phyloP scores from a whole-genome alignment of 2,329 filamentous ascomycete species.

The Spiromastix sp. region DNA sequence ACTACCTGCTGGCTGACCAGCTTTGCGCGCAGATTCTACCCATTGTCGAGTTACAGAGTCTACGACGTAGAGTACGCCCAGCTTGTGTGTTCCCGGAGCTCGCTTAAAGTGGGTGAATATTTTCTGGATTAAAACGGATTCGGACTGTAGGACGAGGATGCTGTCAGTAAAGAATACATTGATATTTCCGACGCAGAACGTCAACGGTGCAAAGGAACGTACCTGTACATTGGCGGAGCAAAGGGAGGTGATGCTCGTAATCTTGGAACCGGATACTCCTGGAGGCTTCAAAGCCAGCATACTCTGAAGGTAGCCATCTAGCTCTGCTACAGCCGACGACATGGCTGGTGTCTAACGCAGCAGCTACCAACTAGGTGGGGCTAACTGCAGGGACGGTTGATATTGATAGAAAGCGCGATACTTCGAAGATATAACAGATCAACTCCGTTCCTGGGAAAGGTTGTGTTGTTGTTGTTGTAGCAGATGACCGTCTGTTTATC shows the following conservation, averaged over 20 bases:
- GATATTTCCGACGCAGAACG: not conserved
- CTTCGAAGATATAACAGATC: not conserved
- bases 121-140: slow-evolving; percentile 90
- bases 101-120: slow-evolving; percentile 97
- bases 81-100: slow-evolving; percentile 86
- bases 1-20: slow-evolving; percentile 70
- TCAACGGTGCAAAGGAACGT: slow-evolving; percentile 30
- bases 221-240: slow-evolving; percentile 89
- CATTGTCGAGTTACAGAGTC: slow-evolving; percentile 99
- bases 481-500: slow-evolving; percentile 3
- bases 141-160: slow-evolving; percentile 53
- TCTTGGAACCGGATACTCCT: slow-evolving; percentile 87
- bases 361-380: slow-evolving; percentile 6
- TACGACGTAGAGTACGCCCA: slow-evolving; percentile 99
- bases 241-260: slow-evolving; percentile 73
- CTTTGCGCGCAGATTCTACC: slow-evolving; percentile 86
- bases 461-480: not conserved
- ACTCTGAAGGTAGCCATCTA: slow-evolving; percentile 82
- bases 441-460: not conserved
- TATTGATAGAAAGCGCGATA: too few relatives aligned
- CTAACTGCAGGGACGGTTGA: too few relatives aligned
- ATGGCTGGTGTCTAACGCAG: slow-evolving; percentile 44
- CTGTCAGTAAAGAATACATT: slow-evolving; percentile 3
- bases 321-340: slow-evolving; percentile 78
- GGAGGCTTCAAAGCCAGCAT: slow-evolving; percentile 88